Base-by-base conservation (phyloP, 2,329 filamentous ascomycete genomes). In the Pseudogymnoascus sp. region DNA sequence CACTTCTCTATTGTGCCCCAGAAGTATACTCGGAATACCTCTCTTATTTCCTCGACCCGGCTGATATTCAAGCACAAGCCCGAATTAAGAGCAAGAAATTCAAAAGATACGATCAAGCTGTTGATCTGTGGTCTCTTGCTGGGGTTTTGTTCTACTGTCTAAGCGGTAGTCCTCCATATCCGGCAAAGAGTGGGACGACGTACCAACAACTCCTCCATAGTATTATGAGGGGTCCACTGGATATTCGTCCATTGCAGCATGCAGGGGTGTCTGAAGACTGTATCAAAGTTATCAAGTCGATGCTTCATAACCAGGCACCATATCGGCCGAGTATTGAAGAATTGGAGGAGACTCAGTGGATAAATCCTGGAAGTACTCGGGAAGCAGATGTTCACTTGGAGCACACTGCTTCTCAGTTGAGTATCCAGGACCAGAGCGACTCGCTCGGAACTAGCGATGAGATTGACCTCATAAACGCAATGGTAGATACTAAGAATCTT, bases 101-200 rank as follows among this genome's bases (percentile, higher is more conserved):
- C 14, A 84, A 86, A 71, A 87, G 91, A 21, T 99, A 99, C 75
- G 91, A 88, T 72, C 91, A 96, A 67, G 91, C 92, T 1, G 90
- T 98, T 34, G 95, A 99, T 73, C 90, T 97, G 67, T 99, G 95
- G 93, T 98, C 95, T 0, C 85, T 96, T 57, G 95, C 91, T 14
- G 95, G 93, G 13, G 95, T 99, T 1, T 77, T 98, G 5, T 99
- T 92, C 78, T 95, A 90, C 72, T 81, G 91, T 6, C 79, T 99
- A n/a, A 92, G 89, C 4, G 86, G 85, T 10, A 82, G 82, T 31
- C 90, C 93, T 28, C 93, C 95, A 0, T 98, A 91, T 74, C 88
- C 88, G 28, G 92, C 90, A 14, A 85, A 87, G 67, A 86, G 84
- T 28, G 90, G 92, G 69, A 86, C 89, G 61, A 85, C 88, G 62